Evolutionary conservation across 2,329 filamentous ascomycete genomes (phyloP), one percentile per base, ranked within the genome.

Genomic region (Aureobasidium sp.): DNA sequence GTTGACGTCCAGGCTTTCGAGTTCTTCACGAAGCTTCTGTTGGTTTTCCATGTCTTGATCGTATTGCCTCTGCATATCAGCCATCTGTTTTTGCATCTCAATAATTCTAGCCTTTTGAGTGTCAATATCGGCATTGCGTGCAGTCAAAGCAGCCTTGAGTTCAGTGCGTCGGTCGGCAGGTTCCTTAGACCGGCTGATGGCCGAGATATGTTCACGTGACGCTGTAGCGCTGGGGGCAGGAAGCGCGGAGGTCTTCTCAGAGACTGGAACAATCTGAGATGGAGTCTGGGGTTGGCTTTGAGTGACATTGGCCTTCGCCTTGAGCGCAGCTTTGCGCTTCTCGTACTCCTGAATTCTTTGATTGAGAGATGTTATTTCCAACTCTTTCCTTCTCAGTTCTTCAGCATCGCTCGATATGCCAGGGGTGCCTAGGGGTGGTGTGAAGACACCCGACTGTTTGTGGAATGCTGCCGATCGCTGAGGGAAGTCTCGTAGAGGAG

Each of bases 311-410:
- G 35, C 38, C 72, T 74, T 78, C n/a, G 74, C 69, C 63, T 74
- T 76, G 23, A 58, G 23, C 13, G 60, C 60, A 17, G 51, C 51
- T 46, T 73, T 74, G 43, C 73, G 69, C 62, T 74, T 69, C 64
- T 79, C 77, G 54, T 75, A 69, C 61, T 80, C 79, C 15, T 78
- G 78, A 60, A 83, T 80, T 61, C 75, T 76, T 62, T 71, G 73
- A 50, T 74, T 76, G 72, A 80, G 74, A 27, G 69, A 71, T 62
- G 75, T 71, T 49, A 81, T 79, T 61, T 78, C 75, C 59, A 78
- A 68, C 62, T 81, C 73, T 64, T 77, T 81, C 35, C 73, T 70
- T 38, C 74, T 74, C 45, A 82, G 68, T 49, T 78, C 73, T 46
- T 77, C 76, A 47, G 67, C 65, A 11, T 66, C 77, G 67, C 65